Evolutionary conservation across 2,329 filamentous ascomycete species (phyloP).

Genomic region (Cladophialophora yegresii): DNA sequence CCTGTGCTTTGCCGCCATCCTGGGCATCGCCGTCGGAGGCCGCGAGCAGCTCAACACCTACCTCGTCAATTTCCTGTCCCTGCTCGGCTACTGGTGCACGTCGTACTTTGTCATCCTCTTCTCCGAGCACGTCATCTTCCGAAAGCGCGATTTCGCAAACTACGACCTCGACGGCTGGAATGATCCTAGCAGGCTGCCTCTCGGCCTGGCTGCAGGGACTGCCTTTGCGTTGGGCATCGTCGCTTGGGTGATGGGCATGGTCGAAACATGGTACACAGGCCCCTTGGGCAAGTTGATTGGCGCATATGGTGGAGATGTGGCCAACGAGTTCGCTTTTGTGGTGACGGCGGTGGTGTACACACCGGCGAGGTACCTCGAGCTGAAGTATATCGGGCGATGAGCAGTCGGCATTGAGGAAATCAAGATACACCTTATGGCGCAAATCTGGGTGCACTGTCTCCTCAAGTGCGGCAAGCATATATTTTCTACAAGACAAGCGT

Average conservation of each 20-base stretch:
- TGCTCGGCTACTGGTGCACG: conserved; percentile 56
- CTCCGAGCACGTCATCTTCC: conserved; percentile 54
- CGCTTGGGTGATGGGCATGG: conserved; percentile 61
- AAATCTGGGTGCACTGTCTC: background rate
- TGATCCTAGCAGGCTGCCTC: conserved; percentile 47
- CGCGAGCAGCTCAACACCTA: conserved; percentile 49
- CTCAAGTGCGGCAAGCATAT: background rate
- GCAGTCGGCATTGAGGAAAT: background rate
- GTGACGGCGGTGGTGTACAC: conserved; percentile 53
- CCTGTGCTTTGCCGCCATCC: conserved; percentile 50
- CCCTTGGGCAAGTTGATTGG: conserved; percentile 51
- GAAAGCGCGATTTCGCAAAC: conserved; percentile 45
- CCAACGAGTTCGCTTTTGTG: conserved; percentile 56
- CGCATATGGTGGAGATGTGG: conserved; percentile 52
- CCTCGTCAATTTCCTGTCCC: conserved; percentile 52
- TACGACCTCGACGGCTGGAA: conserved; percentile 57
- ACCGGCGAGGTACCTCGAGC: conserved; percentile 53
- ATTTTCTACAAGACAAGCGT: background rate
- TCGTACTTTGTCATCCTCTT: conserved; percentile 54
- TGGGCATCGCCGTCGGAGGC: conserved; percentile 50
- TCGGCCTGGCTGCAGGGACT: conserved; percentile 48
- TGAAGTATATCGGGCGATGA: conserved; percentile 31
- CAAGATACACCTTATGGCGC: background rate
- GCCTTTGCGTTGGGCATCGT: conserved; percentile 52
- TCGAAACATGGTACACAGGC: conserved; percentile 56